Base-by-base conservation (phyloP, 495 filamentous ascomycete genomes). In the Clohesyomyces aquaticus region DNA sequence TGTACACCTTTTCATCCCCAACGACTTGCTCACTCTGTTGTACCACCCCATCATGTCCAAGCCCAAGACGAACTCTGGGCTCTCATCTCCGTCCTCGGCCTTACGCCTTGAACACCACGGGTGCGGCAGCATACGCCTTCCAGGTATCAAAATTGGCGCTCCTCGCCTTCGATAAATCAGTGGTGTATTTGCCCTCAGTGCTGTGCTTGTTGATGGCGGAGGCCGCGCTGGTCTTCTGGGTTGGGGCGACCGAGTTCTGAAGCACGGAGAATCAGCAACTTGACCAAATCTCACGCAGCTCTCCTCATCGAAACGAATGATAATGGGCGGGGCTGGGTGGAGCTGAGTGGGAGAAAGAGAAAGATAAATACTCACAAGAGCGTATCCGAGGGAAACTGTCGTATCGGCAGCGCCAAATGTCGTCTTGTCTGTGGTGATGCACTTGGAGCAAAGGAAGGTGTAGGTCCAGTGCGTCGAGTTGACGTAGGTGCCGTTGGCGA, bases 381-480 rank as follows among this genome's bases (percentile, higher is more conserved):
- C 67, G 28, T 32, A 70, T 21, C 67, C 67, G 8, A 70, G 10
- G 10, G 22, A 18, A 16, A 56, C 10, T 1, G 47, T 16, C 11
- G 51, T 51, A 25, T 62, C 56, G 11, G 32, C 26, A 14, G 63
- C 8, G 11, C 9, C 23, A 42, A 70, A 70, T 9, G 67, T 70
- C 0, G 63, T 67, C 1, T 53, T 53, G 25, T 66, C 67, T 8
- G 45, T 55, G 25, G 26, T 21, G 32, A 70, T 58, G 50, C 67
- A 70, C 12, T 55, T 59, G 8, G 22, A 18, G 54, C 67, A 67
- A 25, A 67, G 58, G 63, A 70, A 70, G 19, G 67, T 70, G 59
- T 66, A 67, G 14, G 63, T 66, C 61, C 52, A 70, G 59, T 66
- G 63, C 22, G 67, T 70, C 28, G 43, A 54, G 54, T 70, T 70